Base-by-base conservation (phyloP, 2,329 filamentous ascomycete species). In the Xylariomycetidae sp. region DNA sequence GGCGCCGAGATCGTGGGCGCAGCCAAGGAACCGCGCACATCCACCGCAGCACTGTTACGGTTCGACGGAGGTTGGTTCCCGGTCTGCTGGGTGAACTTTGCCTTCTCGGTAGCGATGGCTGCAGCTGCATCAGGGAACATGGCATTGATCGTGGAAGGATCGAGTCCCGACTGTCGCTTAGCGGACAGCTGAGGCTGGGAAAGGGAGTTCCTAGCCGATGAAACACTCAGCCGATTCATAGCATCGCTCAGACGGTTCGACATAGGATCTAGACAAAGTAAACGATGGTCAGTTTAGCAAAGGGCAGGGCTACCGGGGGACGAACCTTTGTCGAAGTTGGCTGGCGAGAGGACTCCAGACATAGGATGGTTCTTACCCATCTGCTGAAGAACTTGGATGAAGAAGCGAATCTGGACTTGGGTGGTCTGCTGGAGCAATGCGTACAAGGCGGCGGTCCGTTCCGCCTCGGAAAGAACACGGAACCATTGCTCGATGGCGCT, bases 401-500 rank as follows among this genome's bases (percentile, higher is more conserved):
- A 98, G 72, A 98, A 98, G 35, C 92, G 82, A 57, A 97, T 95
- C 67, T 98, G 92, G 41, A 98, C 90, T 65, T 97, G 92, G 4
- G 92, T 98, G 5, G 92, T 97, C 72, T 98, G 92, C 69, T 98
- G 92, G 40, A 98, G 73, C 50, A 98, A 71, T 41, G 92, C 90
- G 61, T 98, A 98, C 38, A 97, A 68, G 30, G 92, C 92, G 42
- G 92, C 92, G 14, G 92, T 98, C 43, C 92, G 78, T 66, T 98
- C 92, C 17, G 92, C 89, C 66, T 97, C 92, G 56, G 90, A 97
- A 45, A 98, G 70, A 34, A 98, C 92, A 42, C 89, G 84, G 64
- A 98, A 98, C 92, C 92, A 98, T 70, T 98, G 92, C 67, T 98
- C 92, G 56, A 98, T 98, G 49, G 92, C 92, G 58, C 88, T 96